Evolutionary conservation across 2,329 filamentous ascomycete genomes (phyloP), one percentile per base, ranked within the genome.

Genomic region (Nannizziopsis barbatae): DNA sequence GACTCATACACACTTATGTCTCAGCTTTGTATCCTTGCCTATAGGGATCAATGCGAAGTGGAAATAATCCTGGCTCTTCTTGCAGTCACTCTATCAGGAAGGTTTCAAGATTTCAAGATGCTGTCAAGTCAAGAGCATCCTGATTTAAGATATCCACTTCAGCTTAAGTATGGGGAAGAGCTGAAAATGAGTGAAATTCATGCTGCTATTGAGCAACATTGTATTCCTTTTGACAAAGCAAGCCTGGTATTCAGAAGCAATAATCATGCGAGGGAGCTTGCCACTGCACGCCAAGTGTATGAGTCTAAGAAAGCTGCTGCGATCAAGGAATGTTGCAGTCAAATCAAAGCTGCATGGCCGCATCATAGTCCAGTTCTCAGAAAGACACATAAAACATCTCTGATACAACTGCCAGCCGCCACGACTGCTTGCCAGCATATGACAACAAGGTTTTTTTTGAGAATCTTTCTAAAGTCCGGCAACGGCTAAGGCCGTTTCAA

Each of bases 1-100:
- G 22, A 55, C 38, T 50, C 43, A 8, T 56, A 54, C 35, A 47
- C 38, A 17, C 44, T 59, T 1, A 49, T 58, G 20, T 55, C 54
- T 22, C 39, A 55, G 2, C 54, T 59, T 17, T 53, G 55, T 27
- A 54, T 42, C 12, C 42, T 57, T 38, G 49, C 51, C 7, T 59
- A 56, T 43, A 49, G 50, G 10, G 43, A 30, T n/a, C 22, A 42
- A 11, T 37, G 35, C 2, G 12, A 52, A 31, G 35, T 52, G 5
- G 11, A 14, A 5, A 35, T 49, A 9, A 35, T 55, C 12, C 36
- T 40, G 1, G 41, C 42, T 33, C 45, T 55, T 33, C 41, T 55
- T 14, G 45, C 42, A 5, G 35, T 55, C 18, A 50, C 50, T 39
- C 52, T 55, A 30, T 53, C 51, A 7, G 37, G 40, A 14, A 15